A percentile compares a stretch with the other conserved stretches of the same genome.
These are phyloP conservation scores for Plantago rigida DNA, from an alignment of 305 asterid genomes.

Conservation along the genomic window DNA sequence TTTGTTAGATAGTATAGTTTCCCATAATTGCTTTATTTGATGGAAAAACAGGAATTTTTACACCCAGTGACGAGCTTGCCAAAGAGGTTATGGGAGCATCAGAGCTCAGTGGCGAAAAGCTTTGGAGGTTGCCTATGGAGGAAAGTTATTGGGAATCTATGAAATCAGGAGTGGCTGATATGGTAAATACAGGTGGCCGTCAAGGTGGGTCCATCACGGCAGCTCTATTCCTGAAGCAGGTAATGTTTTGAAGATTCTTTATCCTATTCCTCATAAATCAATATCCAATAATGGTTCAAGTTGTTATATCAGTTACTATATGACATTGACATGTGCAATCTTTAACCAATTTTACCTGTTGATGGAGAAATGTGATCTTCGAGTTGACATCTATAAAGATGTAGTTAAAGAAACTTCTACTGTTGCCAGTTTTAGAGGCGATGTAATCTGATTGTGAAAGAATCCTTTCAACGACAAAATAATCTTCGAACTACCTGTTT, in stretches of 20 bases:
- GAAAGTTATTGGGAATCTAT: constrained; percentile 83
- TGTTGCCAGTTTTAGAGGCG: neutral
- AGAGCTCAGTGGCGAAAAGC: constrained; percentile 65
- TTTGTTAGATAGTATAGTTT: neutral
- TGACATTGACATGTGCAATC: neutral
- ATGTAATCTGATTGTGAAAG: too few relatives aligned
- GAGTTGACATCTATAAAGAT: neutral
- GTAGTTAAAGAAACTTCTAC: neutral
- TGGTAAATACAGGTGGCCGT: constrained; percentile 89
- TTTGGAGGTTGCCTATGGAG: constrained; percentile 90
- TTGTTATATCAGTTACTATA: neutral
- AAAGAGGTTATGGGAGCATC: constrained; percentile 72
- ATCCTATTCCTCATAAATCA: neutral
- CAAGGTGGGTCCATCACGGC: constrained; percentile 87
- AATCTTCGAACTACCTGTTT: too few relatives aligned
- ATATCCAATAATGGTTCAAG: neutral
- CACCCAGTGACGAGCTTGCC: constrained; percentile 84
- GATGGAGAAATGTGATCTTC: neutral
- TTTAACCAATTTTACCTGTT: neutral
- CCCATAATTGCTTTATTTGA: constrained; percentile 3
- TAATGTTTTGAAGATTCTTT: constrained; percentile 17
- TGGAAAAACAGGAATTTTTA: constrained; percentile 51
- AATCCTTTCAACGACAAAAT: too few relatives aligned
- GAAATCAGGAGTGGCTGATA: constrained; percentile 94
- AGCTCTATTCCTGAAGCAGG: constrained; percentile 95